Evolutionary conservation across 108 stramenopile species (phyloP).

Genomic region (Skeletonema tropicum): DNA sequence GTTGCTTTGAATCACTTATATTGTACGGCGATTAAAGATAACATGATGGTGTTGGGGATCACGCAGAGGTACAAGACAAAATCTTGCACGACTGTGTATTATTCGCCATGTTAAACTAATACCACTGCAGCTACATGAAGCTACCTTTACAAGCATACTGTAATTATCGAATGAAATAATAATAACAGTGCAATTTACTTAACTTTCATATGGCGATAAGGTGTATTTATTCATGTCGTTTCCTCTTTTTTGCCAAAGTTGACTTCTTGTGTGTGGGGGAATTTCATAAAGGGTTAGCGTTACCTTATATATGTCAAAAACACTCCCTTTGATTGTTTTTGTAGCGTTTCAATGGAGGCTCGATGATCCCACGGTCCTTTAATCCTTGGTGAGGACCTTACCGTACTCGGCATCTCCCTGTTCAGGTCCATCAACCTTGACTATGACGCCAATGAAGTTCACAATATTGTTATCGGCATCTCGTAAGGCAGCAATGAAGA

Average conservation of each 20-base stretch:
- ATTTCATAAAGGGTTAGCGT: not conserved
- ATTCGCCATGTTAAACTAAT: constrained; percentile 71
- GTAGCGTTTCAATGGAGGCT: not conserved
- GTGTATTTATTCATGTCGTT: not conserved
- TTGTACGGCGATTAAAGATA: constrained; percentile 99
- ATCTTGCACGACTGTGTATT: constrained; percentile 97
- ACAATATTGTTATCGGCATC: constrained; percentile 93
- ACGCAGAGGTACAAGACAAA: constrained; percentile 97
- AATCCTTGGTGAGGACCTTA: constrained; percentile 33
- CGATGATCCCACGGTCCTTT: not conserved
- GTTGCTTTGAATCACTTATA: constrained; percentile 99
- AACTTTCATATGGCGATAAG: not conserved
- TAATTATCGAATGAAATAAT: no score
- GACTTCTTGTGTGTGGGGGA: not conserved
- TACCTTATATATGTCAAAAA: not conserved
- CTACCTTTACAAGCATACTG: no score
- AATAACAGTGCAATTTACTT: constrained; percentile 5
- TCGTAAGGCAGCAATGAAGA: constrained; percentile 95
- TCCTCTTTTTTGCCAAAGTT: not conserved
- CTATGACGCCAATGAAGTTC: constrained; percentile 95
- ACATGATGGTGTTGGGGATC: constrained; percentile 99
- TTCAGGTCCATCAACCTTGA: constrained; percentile 73
- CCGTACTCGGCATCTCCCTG: constrained; percentile 77
- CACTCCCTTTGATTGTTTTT: no score
- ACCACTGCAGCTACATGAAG: no score